Evolutionary conservation across 768 basidiomycete species (phyloP), one percentile per base, ranked within the genome.

Genomic region (Pleurotus tuoliensis): DNA sequence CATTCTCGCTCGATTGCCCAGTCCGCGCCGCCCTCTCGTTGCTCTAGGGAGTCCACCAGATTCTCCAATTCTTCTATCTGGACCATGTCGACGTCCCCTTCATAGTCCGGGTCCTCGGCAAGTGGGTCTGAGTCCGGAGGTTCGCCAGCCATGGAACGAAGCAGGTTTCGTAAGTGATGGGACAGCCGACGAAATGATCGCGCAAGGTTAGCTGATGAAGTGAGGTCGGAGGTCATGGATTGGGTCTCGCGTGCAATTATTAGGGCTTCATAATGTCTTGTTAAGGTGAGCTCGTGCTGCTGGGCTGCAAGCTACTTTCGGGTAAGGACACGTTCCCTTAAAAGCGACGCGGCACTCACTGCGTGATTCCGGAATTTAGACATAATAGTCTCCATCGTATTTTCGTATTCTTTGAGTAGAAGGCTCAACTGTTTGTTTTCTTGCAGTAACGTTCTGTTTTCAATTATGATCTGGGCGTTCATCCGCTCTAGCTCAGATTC

Each of bases 361-460:
- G 92, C 86, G 66, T 98, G 89, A 57, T 87, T 88, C 58, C 95
- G 82, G 69, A 98, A 98, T 72, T 98, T 98, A 51, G 85, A 74
- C 97, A 99, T 98, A 67, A 98, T 91, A 25, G 87, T 94, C 64
- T 98, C 95, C 77, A 99, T 81, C 3, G 95, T 97, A 54, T 78
- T 77, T 69, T 98, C 95, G 67, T 98, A 96, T 70, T 99, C 97
- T 66, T 94, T 95, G 56, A 98, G 76, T 24, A 99, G 77, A 24
- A 83, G 63, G 61, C 87, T 88, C 27, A 98, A 80, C 66, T 98
- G 96, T 69, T 92, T 94, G 76, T 99, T 98, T 72, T 99, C 97
- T 59, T 98, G 88, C 48, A 91, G 76, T 1, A 99, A 75, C 0
- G 86, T 82, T 65, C 97, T 95, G 68, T 98, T 98, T 71, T 99